Base-by-base conservation (phyloP, 2,329 filamentous ascomycete genomes). In the Alternaria dauci region DNA sequence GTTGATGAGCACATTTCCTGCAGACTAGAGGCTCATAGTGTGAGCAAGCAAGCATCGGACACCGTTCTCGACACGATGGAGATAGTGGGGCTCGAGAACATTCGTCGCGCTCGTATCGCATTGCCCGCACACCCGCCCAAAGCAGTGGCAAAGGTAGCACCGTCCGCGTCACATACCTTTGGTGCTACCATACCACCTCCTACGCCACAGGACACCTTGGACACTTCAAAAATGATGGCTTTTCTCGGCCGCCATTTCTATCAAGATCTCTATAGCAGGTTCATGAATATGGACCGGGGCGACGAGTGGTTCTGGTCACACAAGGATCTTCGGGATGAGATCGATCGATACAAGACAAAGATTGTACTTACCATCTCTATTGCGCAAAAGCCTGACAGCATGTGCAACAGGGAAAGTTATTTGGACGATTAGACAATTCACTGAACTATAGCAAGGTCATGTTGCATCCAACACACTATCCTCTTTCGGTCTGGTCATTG, bases 41-140 rank as follows among this genome's bases (percentile, higher is more conserved):
- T 71, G 48, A 71, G 69, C 62, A 70, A 62, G 44, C 63, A 68
- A 20, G 61, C 71, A 5, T 72, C 69, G 14, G 70, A 73, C 55
- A 72, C 65, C 18, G 66, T 73, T 11, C 67, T 73, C 34, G 70
- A 73, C 48, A 73, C 70, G 4, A 71, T 73, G 67, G 71, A 72
- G 47, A 72, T 72, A 25, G 71, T 73, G 18, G 70, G 69, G 2
- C 58, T 73, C 8, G 68, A 72, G 7, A 72, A 71, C 58, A 70
- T 73, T 20, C 69, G 70, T 20, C 69, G 71, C 20, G 71, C 70
- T 16, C 63, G 70, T n/a, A 63, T 73, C 46, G 70, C 70, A 12
- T 63, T 73, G 7, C 68, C 71, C 4, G 67, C 66, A 4, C 62
- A 70, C 5, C 66, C 66, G 2, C 63, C 63, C 18, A 64, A 55